Percentiles rank a stretch among this genome's conserved stretches.
phyloP scores from a whole-genome alignment of 1,284 basidiomycete species.

The Moesziomyces sp. region DNA sequence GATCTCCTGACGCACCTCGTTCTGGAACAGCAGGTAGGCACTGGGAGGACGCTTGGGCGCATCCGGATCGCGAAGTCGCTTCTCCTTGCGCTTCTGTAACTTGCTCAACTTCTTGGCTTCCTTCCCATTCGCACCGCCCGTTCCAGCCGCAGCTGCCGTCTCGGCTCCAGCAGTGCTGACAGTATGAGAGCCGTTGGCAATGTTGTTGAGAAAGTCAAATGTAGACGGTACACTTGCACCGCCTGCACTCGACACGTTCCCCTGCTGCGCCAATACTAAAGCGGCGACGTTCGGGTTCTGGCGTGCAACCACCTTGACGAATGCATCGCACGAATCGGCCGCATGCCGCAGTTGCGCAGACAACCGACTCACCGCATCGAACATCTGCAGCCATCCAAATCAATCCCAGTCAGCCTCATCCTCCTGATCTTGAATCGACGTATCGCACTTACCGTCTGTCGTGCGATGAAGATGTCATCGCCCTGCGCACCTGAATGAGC shows the following conservation, averaged over 20 bases:
- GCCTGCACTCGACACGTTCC: constrained; percentile 35
- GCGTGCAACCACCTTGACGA: constrained; percentile 51
- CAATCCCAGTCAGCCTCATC: no score
- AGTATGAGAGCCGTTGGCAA: constrained; percentile 42
- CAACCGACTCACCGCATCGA: constrained; percentile 50
- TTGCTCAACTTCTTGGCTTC: constrained; percentile 51
- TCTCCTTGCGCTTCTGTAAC: constrained; percentile 50
- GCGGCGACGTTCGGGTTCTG: constrained; percentile 55
- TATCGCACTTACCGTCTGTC: constrained; percentile 41
- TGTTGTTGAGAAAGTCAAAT: constrained; percentile 47
- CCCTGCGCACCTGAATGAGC: constrained; percentile 35
- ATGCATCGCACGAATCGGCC: constrained; percentile 51
- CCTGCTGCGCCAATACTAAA: constrained; percentile 47
- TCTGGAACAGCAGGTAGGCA: constrained; percentile 63
- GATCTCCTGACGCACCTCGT: constrained; percentile 61
- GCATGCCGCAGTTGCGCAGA: constrained; percentile 53
- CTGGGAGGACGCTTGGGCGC: constrained; percentile 63
- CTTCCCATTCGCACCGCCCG: constrained; percentile 42
- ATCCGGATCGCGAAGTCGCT: constrained; percentile 56
- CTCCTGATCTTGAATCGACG: background rate
- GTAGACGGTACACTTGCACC: constrained; percentile 28
- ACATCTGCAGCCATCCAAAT: constrained; percentile 24
- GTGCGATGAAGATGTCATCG: constrained; percentile 50
- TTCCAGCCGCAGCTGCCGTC: constrained; percentile 32
- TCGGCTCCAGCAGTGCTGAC: constrained; percentile 27